phyloP scores from a whole-genome alignment of 768 basidiomycete species.

The Kwoniella newhampshirensis region DNA sequence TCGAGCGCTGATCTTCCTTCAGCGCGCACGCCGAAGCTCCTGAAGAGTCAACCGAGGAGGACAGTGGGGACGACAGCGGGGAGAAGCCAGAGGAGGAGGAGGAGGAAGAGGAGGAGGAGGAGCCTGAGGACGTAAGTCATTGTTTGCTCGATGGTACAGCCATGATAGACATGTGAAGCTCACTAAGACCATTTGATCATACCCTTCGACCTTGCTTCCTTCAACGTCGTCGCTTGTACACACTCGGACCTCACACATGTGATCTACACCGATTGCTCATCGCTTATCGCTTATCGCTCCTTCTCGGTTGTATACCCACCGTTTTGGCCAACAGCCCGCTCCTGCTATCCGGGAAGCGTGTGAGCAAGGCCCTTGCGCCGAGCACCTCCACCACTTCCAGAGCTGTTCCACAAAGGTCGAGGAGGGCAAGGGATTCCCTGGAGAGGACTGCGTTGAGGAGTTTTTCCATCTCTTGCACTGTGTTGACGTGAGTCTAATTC shows the following conservation, averaged over 20 bases:
- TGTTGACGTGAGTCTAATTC: conserved; percentile 67
- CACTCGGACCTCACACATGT: background rate
- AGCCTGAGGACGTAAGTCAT: conserved; percentile 74
- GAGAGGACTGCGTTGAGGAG: conserved; percentile 76
- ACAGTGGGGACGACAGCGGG: conserved; percentile 27
- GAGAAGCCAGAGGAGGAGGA: conserved; percentile 55
- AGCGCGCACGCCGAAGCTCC: conserved; percentile 49
- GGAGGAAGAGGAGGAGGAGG: conserved; percentile 59
- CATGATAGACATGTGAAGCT: too few species aligned
- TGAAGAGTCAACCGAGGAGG: conserved; percentile 52
- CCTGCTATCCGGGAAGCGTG: conserved; percentile 76
- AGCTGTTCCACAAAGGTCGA: conserved; percentile 87
- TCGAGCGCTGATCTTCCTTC: background rate
- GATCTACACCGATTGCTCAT: too few species aligned
- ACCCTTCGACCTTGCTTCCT: background rate
- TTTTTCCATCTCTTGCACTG: conserved; percentile 82
- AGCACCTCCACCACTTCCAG: conserved; percentile 75
- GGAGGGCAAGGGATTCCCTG: conserved; percentile 77
- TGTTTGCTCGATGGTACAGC: background rate
- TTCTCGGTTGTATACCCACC: background rate
- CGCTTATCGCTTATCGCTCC: conserved; percentile 5
- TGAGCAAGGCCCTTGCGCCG: conserved; percentile 66
- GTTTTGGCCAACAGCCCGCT: conserved; percentile 48
- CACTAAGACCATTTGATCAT: background rate
- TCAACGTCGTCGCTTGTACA: background rate